These are phyloP conservation scores for Pyricularia sp. DNA, from an alignment of 2,329 filamentous ascomycete genomes.

Conservation along the genomic window DNA sequence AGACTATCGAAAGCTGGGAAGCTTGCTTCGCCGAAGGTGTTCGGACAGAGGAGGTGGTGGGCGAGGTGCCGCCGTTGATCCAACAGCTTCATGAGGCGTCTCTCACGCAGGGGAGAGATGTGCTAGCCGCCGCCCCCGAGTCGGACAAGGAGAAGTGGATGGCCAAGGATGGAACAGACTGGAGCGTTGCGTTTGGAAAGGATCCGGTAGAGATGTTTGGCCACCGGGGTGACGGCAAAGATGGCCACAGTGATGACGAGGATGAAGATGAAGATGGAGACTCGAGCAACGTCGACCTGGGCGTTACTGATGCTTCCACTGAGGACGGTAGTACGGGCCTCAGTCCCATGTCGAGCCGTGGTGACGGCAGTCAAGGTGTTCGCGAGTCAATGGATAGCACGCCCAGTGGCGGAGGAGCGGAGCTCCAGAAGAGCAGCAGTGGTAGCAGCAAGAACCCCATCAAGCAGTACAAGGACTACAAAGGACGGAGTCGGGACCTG, in stretches of 20 bases:
- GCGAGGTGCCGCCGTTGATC: slow-evolving; percentile 63
- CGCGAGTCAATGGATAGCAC: slow-evolving; percentile 7
- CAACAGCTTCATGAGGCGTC: slow-evolving; percentile 75
- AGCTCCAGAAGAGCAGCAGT: slow-evolving; percentile 19
- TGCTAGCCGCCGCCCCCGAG: slow-evolving; percentile 62
- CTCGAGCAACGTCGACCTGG: slow-evolving; percentile 40
- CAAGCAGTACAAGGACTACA: slow-evolving; percentile 52
- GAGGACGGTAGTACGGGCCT: slow-evolving; percentile 7
- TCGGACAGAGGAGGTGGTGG: slow-evolving; percentile 57
- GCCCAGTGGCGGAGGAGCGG: slow-evolving; percentile 16
- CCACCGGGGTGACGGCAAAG: slow-evolving; percentile 17
- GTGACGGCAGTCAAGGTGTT: slow-evolving; percentile 1
- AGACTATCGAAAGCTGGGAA: slow-evolving; percentile 93
- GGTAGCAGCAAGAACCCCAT: slow-evolving; percentile 41
- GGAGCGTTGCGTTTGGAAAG: slow-evolving; percentile 76
- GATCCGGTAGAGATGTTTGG: slow-evolving; percentile 51
- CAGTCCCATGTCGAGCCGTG: slow-evolving; percentile 7
- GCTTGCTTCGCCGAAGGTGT: slow-evolving; percentile 85
- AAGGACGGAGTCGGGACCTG: slow-evolving; percentile 60
- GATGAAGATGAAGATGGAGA: slow-evolving; percentile 22
- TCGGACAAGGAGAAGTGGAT: slow-evolving; percentile 74
- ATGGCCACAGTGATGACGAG: slow-evolving; percentile 30
- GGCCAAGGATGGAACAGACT: slow-evolving; percentile 70
- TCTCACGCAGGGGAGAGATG: slow-evolving; percentile 68
- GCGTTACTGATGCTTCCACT: slow-evolving; percentile 43